Base-by-base conservation (phyloP, 2,329 filamentous ascomycete genomes). In the Cercospora beticola region DNA sequence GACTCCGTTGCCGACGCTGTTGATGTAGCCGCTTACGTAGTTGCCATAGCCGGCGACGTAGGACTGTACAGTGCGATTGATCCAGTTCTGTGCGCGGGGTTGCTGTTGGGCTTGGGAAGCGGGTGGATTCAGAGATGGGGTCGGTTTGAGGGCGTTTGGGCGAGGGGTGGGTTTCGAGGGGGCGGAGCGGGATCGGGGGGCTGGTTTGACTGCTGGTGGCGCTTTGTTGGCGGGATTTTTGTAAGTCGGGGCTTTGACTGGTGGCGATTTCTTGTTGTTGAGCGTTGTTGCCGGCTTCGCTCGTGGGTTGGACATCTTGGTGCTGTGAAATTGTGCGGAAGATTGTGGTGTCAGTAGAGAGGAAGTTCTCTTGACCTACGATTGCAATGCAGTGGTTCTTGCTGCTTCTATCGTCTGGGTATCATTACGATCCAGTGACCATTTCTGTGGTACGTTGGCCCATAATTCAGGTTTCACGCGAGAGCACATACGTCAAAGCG, bases 1-100 rank as follows among this genome's bases (percentile, higher is more conserved):
- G 58, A 85, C 81, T 52, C 81, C 80, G 70, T 82, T 82, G 5
- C 82, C 83, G 9, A 83, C 80, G 33, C 79, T 77, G 21, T 79
- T 79, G 23, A 84, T 77, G 23, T 82, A 77, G 10, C 80, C 80
- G 23, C 81, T 81, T 0, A 80, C 81, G 62, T 81, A 80, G 72
- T 80, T 82, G 52, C 83, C 82, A 5, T 82, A 79, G 33, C 81
- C 80, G 3, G 81, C 76, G 28, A 83, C 79, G 31, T 75, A 79
- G 71, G 77, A 76, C 72, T 82, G 81, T 8, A 83, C 80, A 33
- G 80, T 79, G 64, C 78, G 79, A 66, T 80, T 82, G 72, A 85
- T 78, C 82, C 82, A 85, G 73, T 82, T 82, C 75, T 76, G 79
- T 5, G 71, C 30, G n/a, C 56, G 56, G 63, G 62, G 70, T 40